Percentiles rank a stretch among this genome's conserved stretches.
These are phyloP conservation scores for Cyclanthera cordifolia DNA, from an alignment of 306 rosid species.

Conservation along the genomic window DNA sequence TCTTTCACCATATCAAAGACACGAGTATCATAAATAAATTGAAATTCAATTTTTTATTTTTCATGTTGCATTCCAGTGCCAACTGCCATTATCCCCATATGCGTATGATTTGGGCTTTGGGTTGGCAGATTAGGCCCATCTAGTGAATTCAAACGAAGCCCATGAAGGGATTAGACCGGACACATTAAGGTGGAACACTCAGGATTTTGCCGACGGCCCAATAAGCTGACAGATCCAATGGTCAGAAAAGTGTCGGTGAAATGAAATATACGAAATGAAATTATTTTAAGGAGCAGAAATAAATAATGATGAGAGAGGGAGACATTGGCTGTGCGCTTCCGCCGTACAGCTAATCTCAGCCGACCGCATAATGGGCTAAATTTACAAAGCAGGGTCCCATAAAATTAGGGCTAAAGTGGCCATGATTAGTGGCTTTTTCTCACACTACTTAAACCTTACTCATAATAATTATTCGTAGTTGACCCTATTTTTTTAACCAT, in stretches of 20 bases:
- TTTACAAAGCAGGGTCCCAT: slow-evolving; percentile 12
- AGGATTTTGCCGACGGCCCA: not conserved
- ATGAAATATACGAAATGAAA: not conserved
- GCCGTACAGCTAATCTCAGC: slow-evolving; percentile 7
- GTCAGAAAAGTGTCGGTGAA: slow-evolving; percentile 9
- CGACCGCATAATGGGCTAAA: slow-evolving; percentile 12
- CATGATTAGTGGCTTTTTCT: slow-evolving; percentile 13
- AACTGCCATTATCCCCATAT: too few species aligned
- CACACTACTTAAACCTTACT: not conserved
- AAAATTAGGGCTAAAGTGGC: slow-evolving; percentile 11
- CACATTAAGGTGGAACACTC: not conserved
- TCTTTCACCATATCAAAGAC: too few species aligned
- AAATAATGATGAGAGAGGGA: slow-evolving; percentile 1
- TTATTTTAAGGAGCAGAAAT: not conserved
- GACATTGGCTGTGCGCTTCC: slow-evolving; percentile 6
- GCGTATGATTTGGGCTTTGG: not conserved
- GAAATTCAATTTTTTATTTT: not conserved
- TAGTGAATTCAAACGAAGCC: not conserved
- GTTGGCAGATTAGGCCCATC: not conserved
- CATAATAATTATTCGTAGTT: slow-evolving; percentile 4
- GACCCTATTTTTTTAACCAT: not conserved
- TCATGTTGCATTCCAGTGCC: not conserved
- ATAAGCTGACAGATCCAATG: not conserved
- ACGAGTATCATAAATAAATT: too few species aligned
- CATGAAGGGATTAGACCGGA: not conserved